These are phyloP conservation scores for Penicillium freii DNA, from an alignment of 2,329 filamentous ascomycete genomes.

Conservation along the genomic window DNA sequence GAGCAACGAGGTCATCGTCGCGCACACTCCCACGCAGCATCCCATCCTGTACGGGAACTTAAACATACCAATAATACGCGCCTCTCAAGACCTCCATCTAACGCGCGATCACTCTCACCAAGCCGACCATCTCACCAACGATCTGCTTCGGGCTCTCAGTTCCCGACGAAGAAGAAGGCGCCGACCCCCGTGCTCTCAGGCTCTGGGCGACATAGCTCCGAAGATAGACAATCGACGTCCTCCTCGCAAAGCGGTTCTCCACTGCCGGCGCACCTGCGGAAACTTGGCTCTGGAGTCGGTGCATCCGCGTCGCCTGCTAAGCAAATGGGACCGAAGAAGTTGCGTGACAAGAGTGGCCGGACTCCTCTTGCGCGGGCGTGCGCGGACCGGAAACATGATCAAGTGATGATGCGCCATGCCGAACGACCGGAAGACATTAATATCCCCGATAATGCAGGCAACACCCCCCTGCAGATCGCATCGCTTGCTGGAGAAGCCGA, in stretches of 20 bases:
- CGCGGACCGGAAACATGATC: slow-evolving; percentile 77
- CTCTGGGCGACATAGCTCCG: slow-evolving; percentile 44
- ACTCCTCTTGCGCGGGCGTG: slow-evolving; percentile 88
- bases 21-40: slow-evolving; percentile 20
- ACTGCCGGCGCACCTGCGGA: slow-evolving; percentile 42
- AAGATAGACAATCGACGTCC: slow-evolving; percentile 47
- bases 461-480: slow-evolving; percentile 91
- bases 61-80: slow-evolving; percentile 29
- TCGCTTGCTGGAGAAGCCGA: slow-evolving; percentile 81
- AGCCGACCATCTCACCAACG: slow-evolving; percentile 38
- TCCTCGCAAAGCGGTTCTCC: slow-evolving; percentile 47
- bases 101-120: slow-evolving; percentile 39
- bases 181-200: slow-evolving; percentile 44
- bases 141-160: slow-evolving; percentile 36
- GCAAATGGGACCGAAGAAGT: slow-evolving; percentile 70
- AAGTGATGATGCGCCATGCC: slow-evolving; percentile 68
- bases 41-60: slow-evolving; percentile 25
- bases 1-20: slow-evolving; percentile 31
- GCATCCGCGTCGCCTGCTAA: slow-evolving; percentile 64
- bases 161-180: slow-evolving; percentile 37
- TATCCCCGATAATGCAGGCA: slow-evolving; percentile 89
- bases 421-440: slow-evolving; percentile 87
- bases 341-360: slow-evolving; percentile 87
- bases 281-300: slow-evolving; percentile 41
- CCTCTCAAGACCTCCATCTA: slow-evolving; percentile 31